Evolutionary conservation across 441 rosid species (phyloP), one percentile per base, ranked within the genome.

Genomic region (Pelargonium citronellum): DNA sequence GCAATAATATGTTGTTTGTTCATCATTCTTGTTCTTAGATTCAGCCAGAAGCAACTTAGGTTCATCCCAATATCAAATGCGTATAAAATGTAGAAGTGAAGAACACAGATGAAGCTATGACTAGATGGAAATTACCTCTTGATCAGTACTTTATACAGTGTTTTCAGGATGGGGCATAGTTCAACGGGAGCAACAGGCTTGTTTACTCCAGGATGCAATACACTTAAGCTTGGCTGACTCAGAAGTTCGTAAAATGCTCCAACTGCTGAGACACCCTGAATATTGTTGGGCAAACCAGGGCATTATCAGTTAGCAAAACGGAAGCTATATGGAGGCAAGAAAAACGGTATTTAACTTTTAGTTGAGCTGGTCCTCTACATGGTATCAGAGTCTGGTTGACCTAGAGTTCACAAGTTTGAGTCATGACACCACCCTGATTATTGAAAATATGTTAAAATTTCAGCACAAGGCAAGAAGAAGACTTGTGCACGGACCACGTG

Each of bases 131-230:
- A 46, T 46, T 73, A 87, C 95, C 95, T 85, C 61, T 74, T 64
- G 68, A 87, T 87, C 11, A 89, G 87, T 68, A 89, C 80, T 78
- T 82, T 87, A 67, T 89, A 86, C 0, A 87, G 77, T 10, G 84
- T 89, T 73, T 84, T 87, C 67, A 89, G 77, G 72, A 87, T 83
- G 20, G 96, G 96, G 75, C 96, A 89, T 37, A 89, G 85, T 73
- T 86, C 92, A 74, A 84, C 96, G 0, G 92, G 96, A 57, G 91
- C 95, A 11, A 89, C 95, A 2, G 83, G 86, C 79, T 86, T 89
- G 69, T 86, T 86, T 74, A 75, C 90, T 27, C 80, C 81, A 0
- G 91, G 91, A 77, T 86, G 92, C 74, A 86, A 66, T 57, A 86
- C 79, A 46, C 87, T 90, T 71, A 87, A 68, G 82, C 87, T 84